Base-by-base conservation (phyloP, 2,329 filamentous ascomycete species). In the Calonectria fujianensis region DNA sequence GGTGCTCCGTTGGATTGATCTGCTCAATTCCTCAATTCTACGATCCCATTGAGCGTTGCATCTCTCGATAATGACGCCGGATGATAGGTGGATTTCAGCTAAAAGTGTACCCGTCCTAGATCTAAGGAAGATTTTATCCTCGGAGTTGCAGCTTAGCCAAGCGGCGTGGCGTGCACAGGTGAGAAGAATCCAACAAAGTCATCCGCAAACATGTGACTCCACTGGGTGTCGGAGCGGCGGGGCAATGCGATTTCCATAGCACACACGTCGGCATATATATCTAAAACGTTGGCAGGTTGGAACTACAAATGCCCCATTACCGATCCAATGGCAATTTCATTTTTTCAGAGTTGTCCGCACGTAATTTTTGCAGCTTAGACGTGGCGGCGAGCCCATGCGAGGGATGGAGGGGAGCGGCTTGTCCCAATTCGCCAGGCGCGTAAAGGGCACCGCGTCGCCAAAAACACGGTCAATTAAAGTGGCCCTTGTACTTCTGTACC, bases 381-480 rank as follows among this genome's bases (percentile, higher is more conserved):
- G 13, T n/a, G 24, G 35, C 24, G 16, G 13, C 24, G 24, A 37
- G 24, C 57, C 27, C n/a, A 63, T 63, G 57, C 24, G 57, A 41
- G 57, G 35, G 57, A 63, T 41, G 57, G 37, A 63, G 57, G 57
- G 52, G 52, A 39, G 57, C 39, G 63, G 24, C 48, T 50, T 68
- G 51, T 39, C 68, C 70, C 68, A 79, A 80, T 76, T 75, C 74
- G 72, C 70, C 61, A 76, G 75, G 73, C 78, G 81, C 81, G 81
- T 82, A 76, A 76, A 72, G 69, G 61, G 67, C 76, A 76, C 75
- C 81, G 80, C 80, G 80, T 82, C 78, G 75, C 74, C 78, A 77
- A 81, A 82, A 82, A 82, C 80, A 77, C 80, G 80, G 71, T 75
- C 54, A 14, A 41, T 57, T 72, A 75, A 80, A 80, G 77, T 80